Evolutionary conservation across 331 rosid species (phyloP), one percentile per base, ranked within the genome.

Genomic region (Phaseolus coccineus): DNA sequence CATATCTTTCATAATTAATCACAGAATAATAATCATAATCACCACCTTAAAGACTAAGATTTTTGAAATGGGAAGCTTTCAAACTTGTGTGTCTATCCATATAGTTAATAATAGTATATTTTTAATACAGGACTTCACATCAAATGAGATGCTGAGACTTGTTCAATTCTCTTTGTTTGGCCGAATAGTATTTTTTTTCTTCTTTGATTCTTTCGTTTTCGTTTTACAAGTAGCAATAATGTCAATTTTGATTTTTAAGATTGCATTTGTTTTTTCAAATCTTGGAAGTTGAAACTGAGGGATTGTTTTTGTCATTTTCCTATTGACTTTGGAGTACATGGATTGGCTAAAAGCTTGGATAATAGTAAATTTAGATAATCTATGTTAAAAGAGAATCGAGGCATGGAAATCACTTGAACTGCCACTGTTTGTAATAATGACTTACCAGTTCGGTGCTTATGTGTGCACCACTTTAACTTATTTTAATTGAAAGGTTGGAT

Each of bases 401-500:
- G 16, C 63, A 66, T 75, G 78, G 62, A 58, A 77, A 57, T 77
- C 24, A 48, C 65, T 48, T 69, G 67, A 71, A 58, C 27, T 30
- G 68, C 77, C 31, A n/a, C 58, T 73, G 15, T 39, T 40, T 5
- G 79, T 40, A 40, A 40, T 35, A 28, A 47, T 81, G 63, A 31
- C 70, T 48, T 80, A n/a, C 79, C 24, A 35, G 46, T 72, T 5
- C 22, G 25, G 19, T 79, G 47, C 22, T 40, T 19, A 31, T 33
- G 55, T 70, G 35, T 48, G 66, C 83, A 51, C 28, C 12, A 52
- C 73, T 8, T 5, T 61, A 53, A 80, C 52, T 53, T 73, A 52
- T 76, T 74, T 81, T 65, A 73, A 30, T 73, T 65, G 70, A 73
- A 74, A 31, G 52, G 69, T 73, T 50, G n/a, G 46, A 27, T 64